These are phyloP conservation scores for Fusarium sp. DNA, from an alignment of 2,329 filamentous ascomycete species.

Conservation along the genomic window DNA sequence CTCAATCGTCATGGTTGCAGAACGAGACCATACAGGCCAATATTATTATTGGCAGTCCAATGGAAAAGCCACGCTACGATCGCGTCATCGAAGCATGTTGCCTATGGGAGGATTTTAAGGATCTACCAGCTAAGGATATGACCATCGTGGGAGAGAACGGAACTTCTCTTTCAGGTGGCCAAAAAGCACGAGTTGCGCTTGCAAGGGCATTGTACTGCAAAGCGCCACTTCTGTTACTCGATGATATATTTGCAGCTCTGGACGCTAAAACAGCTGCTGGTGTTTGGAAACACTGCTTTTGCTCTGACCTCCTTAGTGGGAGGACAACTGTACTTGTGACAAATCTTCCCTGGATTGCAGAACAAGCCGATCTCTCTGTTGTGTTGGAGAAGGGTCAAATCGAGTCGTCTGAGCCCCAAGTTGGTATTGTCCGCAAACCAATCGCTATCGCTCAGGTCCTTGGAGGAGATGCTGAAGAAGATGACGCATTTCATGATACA, in stretches of 20 bases:
- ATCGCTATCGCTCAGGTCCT: constrained; percentile 56
- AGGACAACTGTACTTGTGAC: constrained; percentile 68
- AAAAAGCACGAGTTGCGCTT: constrained; percentile 66
- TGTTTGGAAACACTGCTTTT: constrained; percentile 68
- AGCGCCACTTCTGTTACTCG: constrained; percentile 64
- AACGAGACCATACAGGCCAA: constrained; percentile 66
- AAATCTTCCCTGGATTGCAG: constrained; percentile 63
- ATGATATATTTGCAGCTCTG: constrained; percentile 69
- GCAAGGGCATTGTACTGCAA: constrained; percentile 68
- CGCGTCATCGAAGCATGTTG: constrained; percentile 66
- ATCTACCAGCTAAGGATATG: constrained; percentile 61
- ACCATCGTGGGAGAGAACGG: constrained; percentile 66
- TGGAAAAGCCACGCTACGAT: constrained; percentile 65
- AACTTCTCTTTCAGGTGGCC: constrained; percentile 65
- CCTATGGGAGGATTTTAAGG: constrained; percentile 60
- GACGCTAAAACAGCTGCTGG: constrained; percentile 67
- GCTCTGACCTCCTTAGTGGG: constrained; percentile 62
- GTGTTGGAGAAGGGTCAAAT: constrained; percentile 59
- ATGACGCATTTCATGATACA: constrained; percentile 37
- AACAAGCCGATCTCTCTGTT: constrained; percentile 61
- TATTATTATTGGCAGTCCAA: constrained; percentile 63
- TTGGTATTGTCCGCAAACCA: constrained; percentile 57
- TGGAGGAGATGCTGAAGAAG: constrained; percentile 50
- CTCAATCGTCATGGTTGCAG: constrained; percentile 68
- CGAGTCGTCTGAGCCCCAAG: constrained; percentile 54